Percentiles rank a stretch among this genome's conserved stretches.
Conservation (phyloP, 768 basidiomycete species). For the Mycena galopus region DNA sequence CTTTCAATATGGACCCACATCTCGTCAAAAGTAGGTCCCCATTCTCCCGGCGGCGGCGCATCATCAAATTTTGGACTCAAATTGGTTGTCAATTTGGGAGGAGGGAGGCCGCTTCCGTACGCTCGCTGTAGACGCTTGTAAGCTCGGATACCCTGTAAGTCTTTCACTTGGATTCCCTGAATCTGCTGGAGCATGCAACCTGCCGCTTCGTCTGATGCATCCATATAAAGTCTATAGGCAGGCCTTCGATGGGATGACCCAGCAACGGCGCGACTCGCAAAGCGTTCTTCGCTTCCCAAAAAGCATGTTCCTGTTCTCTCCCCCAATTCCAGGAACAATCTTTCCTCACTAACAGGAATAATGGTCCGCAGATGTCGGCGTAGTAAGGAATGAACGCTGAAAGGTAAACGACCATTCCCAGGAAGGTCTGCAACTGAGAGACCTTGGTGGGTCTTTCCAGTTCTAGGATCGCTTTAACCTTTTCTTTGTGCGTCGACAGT, state of each 20-base stretch:
- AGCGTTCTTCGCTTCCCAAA: slow-evolving; percentile 26
- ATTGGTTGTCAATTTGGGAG: neutral
- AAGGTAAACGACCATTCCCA: neutral
- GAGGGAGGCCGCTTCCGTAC: neutral
- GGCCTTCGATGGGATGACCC: slow-evolving; percentile 33
- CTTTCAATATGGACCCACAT: neutral
- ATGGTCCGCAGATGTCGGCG: too few species aligned
- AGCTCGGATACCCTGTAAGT: neutral
- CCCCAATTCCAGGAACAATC: too few species aligned
- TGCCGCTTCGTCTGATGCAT: neutral
- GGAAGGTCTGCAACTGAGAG: too few species aligned
- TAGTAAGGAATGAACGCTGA: too few species aligned
- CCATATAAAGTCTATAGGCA: slow-evolving; percentile 27
- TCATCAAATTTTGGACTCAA: neutral
- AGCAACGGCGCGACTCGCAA: slow-evolving; percentile 41
- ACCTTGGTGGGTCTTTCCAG: too few species aligned
- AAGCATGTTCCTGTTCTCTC: neutral
- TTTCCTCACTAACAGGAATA: too few species aligned
- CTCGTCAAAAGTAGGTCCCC: neutral
- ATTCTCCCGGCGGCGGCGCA: neutral
- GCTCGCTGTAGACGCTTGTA: neutral
- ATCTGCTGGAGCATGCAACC: neutral
- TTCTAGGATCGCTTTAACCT: too few species aligned
- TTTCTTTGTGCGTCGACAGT: too few species aligned
- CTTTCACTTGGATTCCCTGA: neutral